Evolutionary conservation across 108 stramenopile genomes (phyloP).

Genomic region (Heterococcus sp.): DNA sequence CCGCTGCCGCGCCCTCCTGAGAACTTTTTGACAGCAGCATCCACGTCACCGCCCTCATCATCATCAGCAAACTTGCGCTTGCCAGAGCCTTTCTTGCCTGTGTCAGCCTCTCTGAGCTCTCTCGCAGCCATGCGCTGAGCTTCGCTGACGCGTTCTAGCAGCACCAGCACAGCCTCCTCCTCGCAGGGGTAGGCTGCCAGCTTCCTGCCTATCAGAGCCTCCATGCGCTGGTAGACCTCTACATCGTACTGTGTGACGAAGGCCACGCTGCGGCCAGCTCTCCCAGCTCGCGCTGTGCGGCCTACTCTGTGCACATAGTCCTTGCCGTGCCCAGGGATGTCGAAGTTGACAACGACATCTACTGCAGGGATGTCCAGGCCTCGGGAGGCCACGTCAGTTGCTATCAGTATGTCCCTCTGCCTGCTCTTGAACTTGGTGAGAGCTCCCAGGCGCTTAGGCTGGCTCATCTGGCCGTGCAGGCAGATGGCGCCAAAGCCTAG

Average conservation of each 20-base stretch:
- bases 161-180: slow-evolving; percentile 74
- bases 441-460: slow-evolving; percentile 93
- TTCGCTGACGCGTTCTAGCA: slow-evolving; percentile 90
- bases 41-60: slow-evolving; percentile 21
- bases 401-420: slow-evolving; percentile 74
- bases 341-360: slow-evolving; percentile 91
- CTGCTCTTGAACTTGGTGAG: slow-evolving; percentile 83
- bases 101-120: slow-evolving; percentile 46
- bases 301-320: slow-evolving; percentile 96
- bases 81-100: slow-evolving; percentile 5
- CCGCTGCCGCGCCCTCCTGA: slow-evolving; percentile 10
- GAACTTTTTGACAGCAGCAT: slow-evolving; percentile 4
- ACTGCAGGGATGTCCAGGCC: slow-evolving; percentile 96
- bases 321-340: slow-evolving; percentile 82
- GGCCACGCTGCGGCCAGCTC: slow-evolving; percentile 89
- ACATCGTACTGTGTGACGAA: slow-evolving; percentile 86
- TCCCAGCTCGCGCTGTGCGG: slow-evolving; percentile 91
- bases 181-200: slow-evolving; percentile 39
- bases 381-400: slow-evolving; percentile 93
- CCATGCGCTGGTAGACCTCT: slow-evolving; percentile 86
- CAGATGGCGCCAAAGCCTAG: slow-evolving; percentile 93
- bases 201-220: slow-evolving; percentile 75
- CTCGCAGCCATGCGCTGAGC: slow-evolving; percentile 75
- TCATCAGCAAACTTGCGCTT: background rate
- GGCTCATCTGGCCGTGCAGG: slow-evolving; percentile 97